Conservation (phyloP, 495 filamentous ascomycete species). For the Aspergillus haitiensis region DNA sequence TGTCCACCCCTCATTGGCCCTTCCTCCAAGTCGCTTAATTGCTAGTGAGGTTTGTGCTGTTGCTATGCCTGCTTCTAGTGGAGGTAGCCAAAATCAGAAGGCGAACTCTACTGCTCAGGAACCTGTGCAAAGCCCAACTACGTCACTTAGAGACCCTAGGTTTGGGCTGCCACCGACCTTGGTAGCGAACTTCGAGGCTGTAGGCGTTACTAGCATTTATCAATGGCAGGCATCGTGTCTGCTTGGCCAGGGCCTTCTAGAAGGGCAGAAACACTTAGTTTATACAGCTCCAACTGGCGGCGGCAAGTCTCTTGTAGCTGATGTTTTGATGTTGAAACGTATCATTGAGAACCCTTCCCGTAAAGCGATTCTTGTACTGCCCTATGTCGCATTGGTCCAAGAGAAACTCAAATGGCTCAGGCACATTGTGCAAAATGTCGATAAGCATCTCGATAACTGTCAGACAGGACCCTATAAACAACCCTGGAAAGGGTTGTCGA, state of each 20-base stretch:
- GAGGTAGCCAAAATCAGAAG: not conserved
- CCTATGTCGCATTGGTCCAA: conserved; percentile 80
- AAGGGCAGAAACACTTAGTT: conserved; percentile 68
- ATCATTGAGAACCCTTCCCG: conserved; percentile 63
- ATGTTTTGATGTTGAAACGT: conserved; percentile 71
- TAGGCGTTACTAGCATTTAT: conserved; percentile 71
- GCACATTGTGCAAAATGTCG: conserved; percentile 64
- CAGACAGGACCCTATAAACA: conserved; percentile 29
- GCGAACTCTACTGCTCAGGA: conserved; percentile 41
- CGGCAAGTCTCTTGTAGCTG: conserved; percentile 77
- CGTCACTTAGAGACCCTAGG: conserved; percentile 60
- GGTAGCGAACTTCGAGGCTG: conserved; percentile 61
- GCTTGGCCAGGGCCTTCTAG: conserved; percentile 63
- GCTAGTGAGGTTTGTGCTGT: conserved; percentile 42
- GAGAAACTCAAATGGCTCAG: conserved; percentile 80
- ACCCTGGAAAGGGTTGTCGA: conserved; percentile 37
- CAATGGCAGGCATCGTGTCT: conserved; percentile 84
- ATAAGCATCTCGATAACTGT: conserved; percentile 41
- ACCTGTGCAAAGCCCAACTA: conserved; percentile 55
- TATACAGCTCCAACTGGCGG: conserved; percentile 86
- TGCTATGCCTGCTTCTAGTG: conserved; percentile 18
- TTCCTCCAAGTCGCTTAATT: conserved; percentile 34
- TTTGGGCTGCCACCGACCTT: conserved; percentile 64
- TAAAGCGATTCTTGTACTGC: conserved; percentile 77
- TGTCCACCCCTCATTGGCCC: conserved; percentile 23